These are phyloP conservation scores for Mortierella sp. DNA, from an alignment of 371 early-diverging fungal genomes.

Conservation along the genomic window DNA sequence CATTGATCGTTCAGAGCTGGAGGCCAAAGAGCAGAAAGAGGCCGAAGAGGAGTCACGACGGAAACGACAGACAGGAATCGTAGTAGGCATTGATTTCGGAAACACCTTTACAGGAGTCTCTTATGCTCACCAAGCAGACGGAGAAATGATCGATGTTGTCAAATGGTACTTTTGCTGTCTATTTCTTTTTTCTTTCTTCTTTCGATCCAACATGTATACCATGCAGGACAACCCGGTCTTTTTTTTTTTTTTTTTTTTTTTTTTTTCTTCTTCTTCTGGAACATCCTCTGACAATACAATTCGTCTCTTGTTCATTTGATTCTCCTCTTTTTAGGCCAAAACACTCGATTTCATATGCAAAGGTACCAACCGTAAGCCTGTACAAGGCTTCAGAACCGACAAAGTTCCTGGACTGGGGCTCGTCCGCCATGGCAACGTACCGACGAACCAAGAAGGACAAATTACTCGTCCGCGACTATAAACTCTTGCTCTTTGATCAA, in stretches of 20 bases:
- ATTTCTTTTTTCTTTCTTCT: background rate
- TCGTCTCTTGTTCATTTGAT: background rate
- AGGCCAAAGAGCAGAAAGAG: slow-evolving; percentile 8
- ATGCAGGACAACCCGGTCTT: background rate
- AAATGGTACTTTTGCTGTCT: slow-evolving; percentile 28
- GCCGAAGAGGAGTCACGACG: slow-evolving; percentile 27
- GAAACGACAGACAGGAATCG: slow-evolving; percentile 40
- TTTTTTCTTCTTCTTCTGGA: background rate
- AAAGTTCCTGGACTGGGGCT: slow-evolving; percentile 44
- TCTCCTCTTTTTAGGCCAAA: slow-evolving; percentile 27
- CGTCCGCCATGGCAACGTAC: slow-evolving; percentile 36
- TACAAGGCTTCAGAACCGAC: slow-evolving; percentile 38
- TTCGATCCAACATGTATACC: too few relatives aligned
- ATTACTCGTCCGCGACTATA: slow-evolving; percentile 41
- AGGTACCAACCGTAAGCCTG: slow-evolving; percentile 46
- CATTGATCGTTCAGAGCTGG: slow-evolving; percentile 30
- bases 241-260: background rate
- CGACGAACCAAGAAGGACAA: slow-evolving; percentile 34
- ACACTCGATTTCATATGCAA: slow-evolving; percentile 48
- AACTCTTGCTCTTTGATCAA: slow-evolving; percentile 45
- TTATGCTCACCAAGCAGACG: slow-evolving; percentile 46
- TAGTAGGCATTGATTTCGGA: slow-evolving; percentile 52
- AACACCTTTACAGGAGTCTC: slow-evolving; percentile 51
- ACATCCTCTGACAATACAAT: too few relatives aligned
- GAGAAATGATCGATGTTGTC: slow-evolving; percentile 51